A percentile compares a stretch with the other conserved stretches of the same genome.
phyloP scores from a whole-genome alignment of 2,329 filamentous ascomycete genomes.

The Arthrobotrys entomopaga region DNA sequence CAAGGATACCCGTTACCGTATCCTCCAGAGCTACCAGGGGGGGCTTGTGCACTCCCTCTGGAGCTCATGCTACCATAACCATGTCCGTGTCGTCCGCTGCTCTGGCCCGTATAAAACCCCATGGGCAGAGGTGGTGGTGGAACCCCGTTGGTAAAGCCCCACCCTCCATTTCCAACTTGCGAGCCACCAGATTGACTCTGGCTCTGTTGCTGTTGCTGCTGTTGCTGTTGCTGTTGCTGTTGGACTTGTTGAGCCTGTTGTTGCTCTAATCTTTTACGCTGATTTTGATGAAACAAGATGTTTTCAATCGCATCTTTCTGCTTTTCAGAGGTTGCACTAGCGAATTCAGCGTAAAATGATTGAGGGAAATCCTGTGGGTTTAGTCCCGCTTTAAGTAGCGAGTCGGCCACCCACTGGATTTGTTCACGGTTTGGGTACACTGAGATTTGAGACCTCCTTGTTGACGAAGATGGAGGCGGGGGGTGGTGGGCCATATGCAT shows the following conservation, averaged over 20 bases:
- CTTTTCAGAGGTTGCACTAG: slow-evolving; percentile 41
- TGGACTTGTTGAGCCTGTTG: slow-evolving; percentile 21
- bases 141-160: slow-evolving; percentile 43
- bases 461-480: slow-evolving; percentile 29
- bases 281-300: slow-evolving; percentile 40
- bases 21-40: slow-evolving; percentile 28
- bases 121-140: slow-evolving; percentile 47
- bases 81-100: slow-evolving; percentile 34
- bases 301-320: slow-evolving; percentile 50
- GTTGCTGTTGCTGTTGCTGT: slow-evolving; percentile 32
- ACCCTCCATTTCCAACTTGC: slow-evolving; percentile 41
- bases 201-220: slow-evolving; percentile 20
- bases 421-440: slow-evolving; percentile 41
- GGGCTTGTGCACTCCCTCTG: slow-evolving; percentile 39
- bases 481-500: slow-evolving; percentile 47
- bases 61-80: slow-evolving; percentile 54
- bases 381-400: slow-evolving; percentile 37
- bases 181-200: slow-evolving; percentile 29
- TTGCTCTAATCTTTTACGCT: slow-evolving; percentile 42
- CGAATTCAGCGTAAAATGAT: slow-evolving; percentile 49
- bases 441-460: slow-evolving; percentile 31
- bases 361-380: slow-evolving; percentile 44
- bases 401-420: slow-evolving; percentile 32
- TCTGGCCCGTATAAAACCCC: slow-evolving; percentile 51
- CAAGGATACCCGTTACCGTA: slow-evolving; percentile 48